These are phyloP conservation scores for Guadua angustifolia DNA, from an alignment of 176 grass and related monocot genomes.

Conservation along the genomic window DNA sequence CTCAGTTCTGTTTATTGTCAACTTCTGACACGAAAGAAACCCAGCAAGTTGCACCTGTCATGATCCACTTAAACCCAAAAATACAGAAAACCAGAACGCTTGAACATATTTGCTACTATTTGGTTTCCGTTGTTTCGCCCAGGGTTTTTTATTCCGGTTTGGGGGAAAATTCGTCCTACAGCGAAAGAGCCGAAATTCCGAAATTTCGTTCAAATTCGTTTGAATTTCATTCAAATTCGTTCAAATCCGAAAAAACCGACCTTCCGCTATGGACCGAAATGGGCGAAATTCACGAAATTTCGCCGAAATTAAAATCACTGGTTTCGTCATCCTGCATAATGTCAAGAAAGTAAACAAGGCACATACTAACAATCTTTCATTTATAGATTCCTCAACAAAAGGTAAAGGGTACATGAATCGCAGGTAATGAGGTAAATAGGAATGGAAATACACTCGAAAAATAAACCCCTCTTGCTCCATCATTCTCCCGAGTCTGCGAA, in stretches of 20 bases:
- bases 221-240: too few species aligned
- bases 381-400: neutral
- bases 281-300: too few species aligned
- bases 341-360: neutral
- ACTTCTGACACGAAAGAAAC: conserved; percentile 49
- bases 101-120: conserved; percentile 22
- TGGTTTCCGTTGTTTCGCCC: neutral
- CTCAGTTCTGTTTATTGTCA: conserved; percentile 63
- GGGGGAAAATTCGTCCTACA: too few species aligned
- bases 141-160: too few species aligned
- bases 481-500: conserved; percentile 17
- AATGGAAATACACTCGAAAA: conserved; percentile 6
- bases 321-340: neutral
- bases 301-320: too few species aligned
- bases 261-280: too few species aligned
- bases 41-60: conserved; percentile 45
- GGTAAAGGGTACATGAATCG: neutral
- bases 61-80: conserved; percentile 28
- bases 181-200: too few species aligned
- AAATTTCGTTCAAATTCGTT: too few species aligned
- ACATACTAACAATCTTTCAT: neutral
- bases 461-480: conserved; percentile 63
- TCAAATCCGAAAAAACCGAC: too few species aligned
- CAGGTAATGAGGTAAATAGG: neutral
- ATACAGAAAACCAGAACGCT: neutral